phyloP scores from a whole-genome alignment of 176 grass and related monocot genomes.

The Poa pratensis region DNA sequence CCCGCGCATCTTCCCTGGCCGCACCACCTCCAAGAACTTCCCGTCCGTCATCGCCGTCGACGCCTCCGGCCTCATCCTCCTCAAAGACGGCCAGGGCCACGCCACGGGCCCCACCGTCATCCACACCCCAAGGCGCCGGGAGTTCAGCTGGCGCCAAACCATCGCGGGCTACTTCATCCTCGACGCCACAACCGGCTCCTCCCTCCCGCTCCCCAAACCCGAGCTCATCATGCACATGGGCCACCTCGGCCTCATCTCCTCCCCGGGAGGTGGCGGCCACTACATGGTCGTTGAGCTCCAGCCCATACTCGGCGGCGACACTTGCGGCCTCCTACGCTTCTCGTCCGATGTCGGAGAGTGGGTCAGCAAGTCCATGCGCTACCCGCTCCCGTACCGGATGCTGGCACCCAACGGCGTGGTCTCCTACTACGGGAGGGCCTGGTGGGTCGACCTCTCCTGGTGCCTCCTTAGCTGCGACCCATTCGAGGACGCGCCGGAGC shows the following conservation, averaged over 20 bases:
- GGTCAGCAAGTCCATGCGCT: neutral
- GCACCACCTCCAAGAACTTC: neutral
- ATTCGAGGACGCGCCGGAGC: neutral
- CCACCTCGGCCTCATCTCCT: conserved; percentile 8
- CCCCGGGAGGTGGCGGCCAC: neutral
- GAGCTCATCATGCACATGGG: neutral
- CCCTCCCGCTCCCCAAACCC: neutral
- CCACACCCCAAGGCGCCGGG: neutral
- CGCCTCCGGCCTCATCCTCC: neutral
- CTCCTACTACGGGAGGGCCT: neutral
- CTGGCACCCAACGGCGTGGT: neutral
- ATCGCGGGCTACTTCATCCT: neutral
- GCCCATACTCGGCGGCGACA: neutral
- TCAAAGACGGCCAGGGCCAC: neutral
- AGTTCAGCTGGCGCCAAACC: neutral
- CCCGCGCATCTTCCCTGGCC: neutral
- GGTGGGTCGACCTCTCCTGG: conserved; percentile 16
- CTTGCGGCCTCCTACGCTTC: neutral
- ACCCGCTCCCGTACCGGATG: neutral
- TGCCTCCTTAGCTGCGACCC: conserved; percentile 9
- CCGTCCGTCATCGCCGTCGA: neutral
- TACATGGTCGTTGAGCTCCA: conserved; percentile 29
- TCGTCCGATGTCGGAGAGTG: conserved; percentile 26
- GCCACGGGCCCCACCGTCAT: neutral
- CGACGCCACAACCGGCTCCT: neutral